Percentiles rank a stretch among this genome's conserved stretches.
These are phyloP conservation scores for Pseudotsuga menziesii DNA, from an alignment of 75 land plant species.

Conservation along the genomic window DNA sequence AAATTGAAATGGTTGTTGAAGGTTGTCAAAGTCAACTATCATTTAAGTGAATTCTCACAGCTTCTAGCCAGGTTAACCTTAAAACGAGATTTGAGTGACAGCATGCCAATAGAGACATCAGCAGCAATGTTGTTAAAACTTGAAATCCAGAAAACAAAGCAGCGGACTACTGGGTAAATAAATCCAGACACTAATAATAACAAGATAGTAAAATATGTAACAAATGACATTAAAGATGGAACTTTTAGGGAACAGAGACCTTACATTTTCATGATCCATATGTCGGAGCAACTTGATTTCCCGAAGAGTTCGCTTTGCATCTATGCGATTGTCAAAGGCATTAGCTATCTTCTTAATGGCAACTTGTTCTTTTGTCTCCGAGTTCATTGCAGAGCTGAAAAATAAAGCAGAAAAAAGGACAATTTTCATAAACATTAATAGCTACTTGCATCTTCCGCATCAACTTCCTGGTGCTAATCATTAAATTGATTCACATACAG, in stretches of 20 bases:
- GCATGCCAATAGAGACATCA: not conserved
- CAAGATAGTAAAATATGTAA: not conserved
- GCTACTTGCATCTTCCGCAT: too few relatives aligned
- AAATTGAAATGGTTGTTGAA: not conserved
- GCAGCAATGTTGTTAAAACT: not conserved
- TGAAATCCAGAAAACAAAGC: too few relatives aligned
- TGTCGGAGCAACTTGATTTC: constrained; percentile 79
- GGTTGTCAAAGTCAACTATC: not conserved
- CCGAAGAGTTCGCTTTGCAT: constrained; percentile 85
- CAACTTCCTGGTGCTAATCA: too few relatives aligned
- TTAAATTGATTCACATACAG: too few relatives aligned
- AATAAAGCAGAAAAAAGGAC: too few relatives aligned
- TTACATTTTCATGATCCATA: constrained; percentile 83
- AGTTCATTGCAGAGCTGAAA: constrained; percentile 48
- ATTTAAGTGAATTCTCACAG: not conserved
- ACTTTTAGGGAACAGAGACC: not conserved
- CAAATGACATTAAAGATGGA: not conserved
- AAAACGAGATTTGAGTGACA: too few relatives aligned
- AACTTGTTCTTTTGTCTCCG: constrained; percentile 76
- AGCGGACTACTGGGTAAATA: not conserved
- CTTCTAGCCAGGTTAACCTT: too few relatives aligned
- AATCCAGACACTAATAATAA: not conserved
- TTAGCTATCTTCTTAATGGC: constrained; percentile 84
- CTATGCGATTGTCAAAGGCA: constrained; percentile 79
- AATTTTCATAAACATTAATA: too few relatives aligned